phyloP scores from a whole-genome alignment of 768 basidiomycete species.

The Lactarius psammicola region DNA sequence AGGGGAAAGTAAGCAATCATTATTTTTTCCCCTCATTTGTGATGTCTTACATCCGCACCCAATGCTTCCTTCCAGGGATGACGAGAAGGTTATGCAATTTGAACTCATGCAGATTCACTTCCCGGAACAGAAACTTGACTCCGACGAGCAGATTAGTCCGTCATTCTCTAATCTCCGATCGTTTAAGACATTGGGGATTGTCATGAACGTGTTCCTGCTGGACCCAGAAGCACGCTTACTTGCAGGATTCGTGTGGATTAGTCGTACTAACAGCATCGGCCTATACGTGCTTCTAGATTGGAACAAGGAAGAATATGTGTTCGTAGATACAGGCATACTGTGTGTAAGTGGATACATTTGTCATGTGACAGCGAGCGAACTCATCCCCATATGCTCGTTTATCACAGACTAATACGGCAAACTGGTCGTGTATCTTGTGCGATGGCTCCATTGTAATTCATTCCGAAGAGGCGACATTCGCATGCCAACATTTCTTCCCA shows the following conservation, averaged over 20 bases:
- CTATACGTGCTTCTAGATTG: conserved; percentile 67
- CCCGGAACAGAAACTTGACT: conserved; percentile 37
- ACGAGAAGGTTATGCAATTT: conserved; percentile 67
- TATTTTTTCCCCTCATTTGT: neutral
- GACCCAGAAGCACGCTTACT: conserved; percentile 60
- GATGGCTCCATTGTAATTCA: conserved; percentile 70
- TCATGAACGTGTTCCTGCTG: conserved; percentile 76
- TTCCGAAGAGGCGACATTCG: conserved; percentile 64
- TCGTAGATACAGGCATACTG: conserved; percentile 70
- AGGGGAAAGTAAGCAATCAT: conserved; percentile 24
- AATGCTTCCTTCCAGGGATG: conserved; percentile 33
- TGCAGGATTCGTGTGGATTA: conserved; percentile 69
- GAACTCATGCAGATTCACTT: conserved; percentile 68
- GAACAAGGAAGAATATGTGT: conserved; percentile 63
- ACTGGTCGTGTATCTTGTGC: conserved; percentile 74
- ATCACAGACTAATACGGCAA: conserved; percentile 60
- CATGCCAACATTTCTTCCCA: conserved; percentile 70
- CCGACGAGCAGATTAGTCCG: conserved; percentile 35
- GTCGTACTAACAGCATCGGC: conserved; percentile 52
- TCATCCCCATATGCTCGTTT: conserved; percentile 3
- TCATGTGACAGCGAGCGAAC: conserved; percentile 7
- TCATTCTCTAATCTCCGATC: conserved; percentile 57
- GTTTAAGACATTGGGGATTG: conserved; percentile 63
- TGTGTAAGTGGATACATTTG: conserved; percentile 51
- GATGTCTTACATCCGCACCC: neutral